Base-by-base conservation (phyloP, 1,284 basidiomycete genomes). In the Ganoderma leucocontextum region DNA sequence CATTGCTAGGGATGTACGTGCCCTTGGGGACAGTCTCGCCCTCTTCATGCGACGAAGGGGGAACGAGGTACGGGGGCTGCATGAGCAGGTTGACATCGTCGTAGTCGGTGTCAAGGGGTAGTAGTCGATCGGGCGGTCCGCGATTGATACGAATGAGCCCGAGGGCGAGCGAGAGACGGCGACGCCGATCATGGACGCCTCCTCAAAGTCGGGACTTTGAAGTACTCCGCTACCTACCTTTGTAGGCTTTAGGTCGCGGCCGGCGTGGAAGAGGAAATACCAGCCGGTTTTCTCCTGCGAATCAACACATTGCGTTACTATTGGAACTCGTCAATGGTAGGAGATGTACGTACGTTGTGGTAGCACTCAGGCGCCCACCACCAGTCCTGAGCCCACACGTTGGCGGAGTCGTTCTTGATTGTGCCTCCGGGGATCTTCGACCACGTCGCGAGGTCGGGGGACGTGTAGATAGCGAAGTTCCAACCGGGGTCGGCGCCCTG, bases 191-290 rank as follows among this genome's bases (percentile, higher is more conserved):
- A 64, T 67, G 29, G 66, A 67, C 19, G 62, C 66, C 22, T 67
- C 66, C n/a, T 67, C 66, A 39, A 67, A 67, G 62, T 67, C 62
- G 4, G 62, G 66, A 42, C 61, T 62, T 64, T 67, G 58, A 67
- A 67, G 66, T 67, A 67, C 42, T 67, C 62, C 1, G 66, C 62
- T 25, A 67, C 44, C 62, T 25, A 67, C 44, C 41, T 60, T 63
- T 22, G 49, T 64, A 7, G 49, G 12, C 38, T 67, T 60, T 2
- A 63, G 66, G 58, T 52, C 64, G 17, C 66, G 66, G 29, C 62
- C 66, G 3, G 66, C 66, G n/a, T 67, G 66, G 57, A 67, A 67
- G 36, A 67, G 41, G 49, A 67, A 64, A 38, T 64, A 64, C 66
- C 62, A 67, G 12, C 66, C 66, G 4, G 62, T 64, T 9, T 63